Percentiles rank a stretch among this genome's conserved stretches.
phyloP scores from a whole-genome alignment of 2,329 filamentous ascomycete species.

The Lachnellula arida region DNA sequence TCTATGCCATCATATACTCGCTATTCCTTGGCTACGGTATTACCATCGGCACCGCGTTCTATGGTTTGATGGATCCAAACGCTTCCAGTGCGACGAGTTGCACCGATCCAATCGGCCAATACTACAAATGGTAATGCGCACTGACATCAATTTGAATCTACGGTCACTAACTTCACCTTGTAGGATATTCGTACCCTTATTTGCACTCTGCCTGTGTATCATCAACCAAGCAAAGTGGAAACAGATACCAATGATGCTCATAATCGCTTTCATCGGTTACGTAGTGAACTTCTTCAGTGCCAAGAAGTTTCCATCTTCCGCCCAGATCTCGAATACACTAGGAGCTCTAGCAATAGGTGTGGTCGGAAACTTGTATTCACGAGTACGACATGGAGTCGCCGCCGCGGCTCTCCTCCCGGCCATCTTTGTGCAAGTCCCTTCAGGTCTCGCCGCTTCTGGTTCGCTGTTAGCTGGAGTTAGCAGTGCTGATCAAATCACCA shows the following conservation, averaged over 20 bases:
- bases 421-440: constrained; percentile 70
- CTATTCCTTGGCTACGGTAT: constrained; percentile 54
- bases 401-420: constrained; percentile 82
- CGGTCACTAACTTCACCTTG: neutral
- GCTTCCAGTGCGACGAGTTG: constrained; percentile 45
- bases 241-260: constrained; percentile 71
- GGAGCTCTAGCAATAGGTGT: constrained; percentile 73
- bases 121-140: constrained; percentile 48
- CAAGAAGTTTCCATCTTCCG: constrained; percentile 60
- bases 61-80: constrained; percentile 45
- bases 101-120: constrained; percentile 42
- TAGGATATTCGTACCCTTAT: constrained; percentile 62
- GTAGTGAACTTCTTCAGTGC: constrained; percentile 71
- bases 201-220: constrained; percentile 67
- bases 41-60: constrained; percentile 51
- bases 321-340: constrained; percentile 71
- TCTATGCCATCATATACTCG: constrained; percentile 55
- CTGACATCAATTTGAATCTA: neutral
- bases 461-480: constrained; percentile 54
- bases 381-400: constrained; percentile 57
- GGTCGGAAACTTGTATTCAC: constrained; percentile 72
- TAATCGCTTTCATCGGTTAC: constrained; percentile 70
- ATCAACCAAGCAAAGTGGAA: constrained; percentile 80
- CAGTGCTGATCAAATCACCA: constrained; percentile 50
- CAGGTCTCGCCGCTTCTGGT: constrained; percentile 55